Conservation (phyloP, 106 monocot species). For the Narthecium ossifragum region DNA sequence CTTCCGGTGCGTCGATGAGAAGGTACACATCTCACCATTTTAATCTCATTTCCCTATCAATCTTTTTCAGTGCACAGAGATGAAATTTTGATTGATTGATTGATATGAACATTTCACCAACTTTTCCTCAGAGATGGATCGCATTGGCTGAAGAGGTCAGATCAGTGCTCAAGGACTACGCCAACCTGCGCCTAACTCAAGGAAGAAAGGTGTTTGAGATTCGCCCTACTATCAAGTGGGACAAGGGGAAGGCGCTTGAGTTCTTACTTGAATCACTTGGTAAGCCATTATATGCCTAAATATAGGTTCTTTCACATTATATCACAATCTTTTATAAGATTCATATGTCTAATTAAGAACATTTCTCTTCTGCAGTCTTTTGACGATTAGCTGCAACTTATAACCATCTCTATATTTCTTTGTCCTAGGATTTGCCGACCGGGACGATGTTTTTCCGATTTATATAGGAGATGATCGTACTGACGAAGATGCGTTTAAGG, state of each 20-base stretch:
- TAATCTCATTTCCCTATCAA: not conserved
- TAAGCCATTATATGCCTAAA: slow-evolving; percentile 7
- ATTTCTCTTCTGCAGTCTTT: too few species aligned
- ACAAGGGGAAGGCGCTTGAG: slow-evolving; percentile 73
- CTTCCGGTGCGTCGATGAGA: slow-evolving; percentile 36
- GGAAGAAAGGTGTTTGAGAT: slow-evolving; percentile 70
- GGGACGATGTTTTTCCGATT: slow-evolving; percentile 40
- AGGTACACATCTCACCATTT: slow-evolving; percentile 6
- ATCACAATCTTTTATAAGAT: not conserved
- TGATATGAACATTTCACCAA: not conserved
- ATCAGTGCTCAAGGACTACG: slow-evolving; percentile 28
- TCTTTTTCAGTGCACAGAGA: not conserved
- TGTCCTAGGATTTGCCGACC: slow-evolving; percentile 28
- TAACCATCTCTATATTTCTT: not conserved
- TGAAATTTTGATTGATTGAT: not conserved
- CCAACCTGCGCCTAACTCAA: slow-evolving; percentile 24
- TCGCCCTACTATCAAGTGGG: slow-evolving; percentile 62
- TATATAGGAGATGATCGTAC: slow-evolving; percentile 74
- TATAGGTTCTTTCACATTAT: not conserved
- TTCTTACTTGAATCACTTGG: slow-evolving; percentile 58
- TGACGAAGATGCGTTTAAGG: slow-evolving; percentile 77
- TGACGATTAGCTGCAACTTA: too few species aligned
- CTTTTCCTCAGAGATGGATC: slow-evolving; percentile 32
- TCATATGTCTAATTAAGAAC: too few species aligned
- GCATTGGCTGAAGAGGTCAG: slow-evolving; percentile 28